Evolutionary conservation across 805 yeast species (phyloP).

Genomic region (Zygosaccharomyces gambellarensis): DNA sequence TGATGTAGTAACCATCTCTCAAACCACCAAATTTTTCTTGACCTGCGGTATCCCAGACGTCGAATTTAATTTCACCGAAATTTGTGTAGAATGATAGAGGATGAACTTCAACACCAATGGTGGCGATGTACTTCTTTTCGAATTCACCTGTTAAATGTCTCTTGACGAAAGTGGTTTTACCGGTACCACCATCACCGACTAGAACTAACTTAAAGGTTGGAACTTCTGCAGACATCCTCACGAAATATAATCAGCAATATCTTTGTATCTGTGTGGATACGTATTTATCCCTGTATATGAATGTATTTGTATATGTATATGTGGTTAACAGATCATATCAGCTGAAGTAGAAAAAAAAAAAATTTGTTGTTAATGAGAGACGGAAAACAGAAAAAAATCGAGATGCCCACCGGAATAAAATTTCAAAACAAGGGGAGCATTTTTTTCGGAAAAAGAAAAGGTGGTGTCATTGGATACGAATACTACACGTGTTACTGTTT

Average conservation of each 20-base stretch:
- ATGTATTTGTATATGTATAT: background rate
- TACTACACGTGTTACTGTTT: too few species aligned
- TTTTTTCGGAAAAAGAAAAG: background rate
- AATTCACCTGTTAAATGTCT: slow-evolving; percentile 99
- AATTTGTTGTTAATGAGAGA: background rate
- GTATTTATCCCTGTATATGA: too few species aligned
- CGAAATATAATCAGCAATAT: background rate
- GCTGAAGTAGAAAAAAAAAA: background rate
- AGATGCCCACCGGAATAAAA: background rate
- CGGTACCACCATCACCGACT: slow-evolving; percentile 99
- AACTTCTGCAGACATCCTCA: slow-evolving; percentile 65
- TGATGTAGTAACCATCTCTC: slow-evolving; percentile 99
- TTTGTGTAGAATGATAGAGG: slow-evolving; percentile 97
- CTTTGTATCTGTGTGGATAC: background rate
- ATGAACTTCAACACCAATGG: slow-evolving; percentile 99
- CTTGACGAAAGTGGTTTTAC: slow-evolving; percentile 99
- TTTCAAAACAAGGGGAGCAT: background rate
- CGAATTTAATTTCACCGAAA: slow-evolving; percentile 97
- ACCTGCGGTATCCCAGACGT: slow-evolving; percentile 99
- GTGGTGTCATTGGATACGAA: background rate
- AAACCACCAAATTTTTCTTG: slow-evolving; percentile 99
- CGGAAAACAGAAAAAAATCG: background rate
- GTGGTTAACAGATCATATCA: background rate
- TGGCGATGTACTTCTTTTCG: slow-evolving; percentile 98
- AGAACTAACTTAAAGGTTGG: slow-evolving; percentile 97